Conservation (phyloP, 2,329 filamentous ascomycete species). For the Trichoderma sp. region DNA sequence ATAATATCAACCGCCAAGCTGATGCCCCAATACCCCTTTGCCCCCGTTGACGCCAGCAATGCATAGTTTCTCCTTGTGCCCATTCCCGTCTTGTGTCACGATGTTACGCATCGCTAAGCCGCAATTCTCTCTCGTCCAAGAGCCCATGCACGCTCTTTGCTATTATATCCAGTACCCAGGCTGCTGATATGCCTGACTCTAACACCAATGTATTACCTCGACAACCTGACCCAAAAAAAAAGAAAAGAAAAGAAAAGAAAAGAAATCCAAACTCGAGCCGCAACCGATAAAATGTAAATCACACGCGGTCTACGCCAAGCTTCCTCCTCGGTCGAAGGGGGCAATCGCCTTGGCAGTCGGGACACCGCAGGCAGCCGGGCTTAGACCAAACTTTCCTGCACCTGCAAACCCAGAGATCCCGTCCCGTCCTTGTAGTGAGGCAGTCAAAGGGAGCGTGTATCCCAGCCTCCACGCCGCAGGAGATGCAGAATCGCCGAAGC, state of each 20-base stretch:
- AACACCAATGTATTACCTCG: background rate
- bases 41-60: constrained; percentile 8
- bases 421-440: constrained; percentile 37
- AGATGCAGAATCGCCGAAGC: constrained; percentile 42
- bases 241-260: background rate
- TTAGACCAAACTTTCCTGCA: constrained; percentile 39
- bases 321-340: constrained; percentile 36
- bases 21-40: background rate
- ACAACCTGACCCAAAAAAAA: background rate
- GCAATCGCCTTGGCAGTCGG: constrained; percentile 35
- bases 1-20: background rate
- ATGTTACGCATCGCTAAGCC: background rate
- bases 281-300: background rate
- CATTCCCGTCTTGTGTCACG: constrained; percentile 9
- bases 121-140: background rate
- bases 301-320: constrained; percentile 21
- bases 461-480: constrained; percentile 39
- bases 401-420: constrained; percentile 40
- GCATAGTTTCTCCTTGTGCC: background rate
- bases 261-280: too few species aligned
- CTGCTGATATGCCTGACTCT: background rate
- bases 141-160: background rate
- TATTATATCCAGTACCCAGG: background rate
- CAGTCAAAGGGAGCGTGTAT: constrained; percentile 38
- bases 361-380: constrained; percentile 34